phyloP scores from a whole-genome alignment of 768 basidiomycete genomes.

The Lactarius psammicola region DNA sequence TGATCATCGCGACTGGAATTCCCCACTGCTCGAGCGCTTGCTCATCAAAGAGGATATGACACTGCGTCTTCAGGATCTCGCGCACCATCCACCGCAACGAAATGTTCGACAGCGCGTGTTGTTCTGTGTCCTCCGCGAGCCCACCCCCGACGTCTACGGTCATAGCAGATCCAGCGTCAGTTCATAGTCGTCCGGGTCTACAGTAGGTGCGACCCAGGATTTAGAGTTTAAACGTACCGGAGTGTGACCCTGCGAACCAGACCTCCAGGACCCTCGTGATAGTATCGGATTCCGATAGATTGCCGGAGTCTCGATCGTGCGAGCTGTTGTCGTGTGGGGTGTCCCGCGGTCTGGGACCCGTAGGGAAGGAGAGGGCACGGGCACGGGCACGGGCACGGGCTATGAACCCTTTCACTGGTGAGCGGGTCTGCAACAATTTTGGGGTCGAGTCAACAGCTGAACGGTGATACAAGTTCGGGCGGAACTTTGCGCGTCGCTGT shows the following conservation, averaged over 20 bases:
- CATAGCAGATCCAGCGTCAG: background rate
- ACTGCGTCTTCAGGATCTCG: conserved; percentile 23
- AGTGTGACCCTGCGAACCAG: conserved; percentile 28
- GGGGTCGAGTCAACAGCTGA: conserved; percentile 16
- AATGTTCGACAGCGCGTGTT: conserved; percentile 23
- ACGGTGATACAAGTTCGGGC: conserved; percentile 65
- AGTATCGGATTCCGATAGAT: background rate
- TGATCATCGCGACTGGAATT: conserved; percentile 16
- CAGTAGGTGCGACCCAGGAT: background rate
- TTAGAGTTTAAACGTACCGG: conserved; percentile 7
- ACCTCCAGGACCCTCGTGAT: conserved; percentile 23
- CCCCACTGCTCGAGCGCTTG: conserved; percentile 10
- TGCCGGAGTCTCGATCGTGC: background rate
- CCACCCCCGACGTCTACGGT: conserved; percentile 26
- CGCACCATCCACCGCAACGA: conserved; percentile 27
- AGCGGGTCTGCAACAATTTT: conserved; percentile 30
- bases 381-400: background rate
- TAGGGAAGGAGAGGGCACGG: background rate
- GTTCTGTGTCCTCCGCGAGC: conserved; percentile 5
- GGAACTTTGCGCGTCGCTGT: conserved; percentile 63
- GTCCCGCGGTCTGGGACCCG: conserved; percentile 3
- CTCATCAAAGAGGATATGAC: conserved; percentile 19
- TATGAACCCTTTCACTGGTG: conserved; percentile 10
- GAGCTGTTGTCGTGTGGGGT: background rate
- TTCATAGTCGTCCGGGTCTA: background rate